phyloP scores from a whole-genome alignment of 2,329 filamentous ascomycete species.

The Sclerotinia subarctica region DNA sequence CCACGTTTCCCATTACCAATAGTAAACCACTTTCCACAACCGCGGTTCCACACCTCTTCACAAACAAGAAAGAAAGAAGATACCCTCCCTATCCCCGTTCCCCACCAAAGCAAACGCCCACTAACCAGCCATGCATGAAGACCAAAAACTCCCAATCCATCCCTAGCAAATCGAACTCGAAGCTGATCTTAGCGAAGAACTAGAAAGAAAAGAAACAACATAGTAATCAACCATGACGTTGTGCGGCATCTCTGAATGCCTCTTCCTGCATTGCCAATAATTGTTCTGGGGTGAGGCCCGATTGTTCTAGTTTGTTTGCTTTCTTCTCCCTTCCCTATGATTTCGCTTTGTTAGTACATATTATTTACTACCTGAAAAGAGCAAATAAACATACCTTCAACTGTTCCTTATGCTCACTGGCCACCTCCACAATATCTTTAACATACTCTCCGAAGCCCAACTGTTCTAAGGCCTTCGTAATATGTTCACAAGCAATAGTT shows the following conservation, averaged over 20 bases:
- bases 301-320: conserved; percentile 93
- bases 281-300: conserved; percentile 87
- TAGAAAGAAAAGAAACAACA: conserved; percentile 6
- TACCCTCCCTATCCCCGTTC: not conserved
- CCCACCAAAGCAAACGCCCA: conserved; percentile 4
- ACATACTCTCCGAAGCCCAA: conserved; percentile 93
- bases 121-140: conserved; percentile 17
- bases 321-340: conserved; percentile 87
- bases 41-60: not conserved
- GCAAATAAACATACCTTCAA: conserved; percentile 65
- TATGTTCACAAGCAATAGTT: conserved; percentile 97
- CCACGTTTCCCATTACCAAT: not conserved
- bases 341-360: conserved; percentile 18
- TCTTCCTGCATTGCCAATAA: conserved; percentile 85
- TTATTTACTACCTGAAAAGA: not conserved
- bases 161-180: conserved; percentile 6
- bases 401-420: conserved; percentile 86
- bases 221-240: conserved; percentile 34
- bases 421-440: conserved; percentile 78
- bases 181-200: not conserved
- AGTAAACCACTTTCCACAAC: not conserved
- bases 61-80: conserved; percentile 5
- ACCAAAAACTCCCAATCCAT: conserved; percentile 11
- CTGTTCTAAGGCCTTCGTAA: conserved; percentile 89
- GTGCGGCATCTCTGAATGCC: conserved; percentile 72